Base-by-base conservation (phyloP, 2,329 filamentous ascomycete genomes). In the Dichotomopilus funicola region DNA sequence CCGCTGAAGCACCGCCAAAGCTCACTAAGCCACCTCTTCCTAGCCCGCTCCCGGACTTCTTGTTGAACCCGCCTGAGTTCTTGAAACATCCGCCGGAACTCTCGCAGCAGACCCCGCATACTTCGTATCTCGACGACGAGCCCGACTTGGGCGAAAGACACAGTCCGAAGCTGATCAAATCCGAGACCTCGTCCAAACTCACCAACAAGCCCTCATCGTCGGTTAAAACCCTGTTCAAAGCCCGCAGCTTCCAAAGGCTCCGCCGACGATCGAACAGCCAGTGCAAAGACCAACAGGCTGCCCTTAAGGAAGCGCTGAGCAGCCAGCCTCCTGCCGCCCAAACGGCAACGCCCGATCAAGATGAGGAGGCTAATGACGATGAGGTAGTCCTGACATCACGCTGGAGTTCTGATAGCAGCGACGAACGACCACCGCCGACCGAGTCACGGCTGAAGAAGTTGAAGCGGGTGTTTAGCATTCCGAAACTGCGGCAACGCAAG, bases 391-490 rank as follows among this genome's bases (percentile, higher is more conserved):
- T 46, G n/a, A 45, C 46, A 10, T 58, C 55, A 11, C 56, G 53
- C 12, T 60, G 56, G 58, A 60, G 58, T 49, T 51, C 58, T 2
- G 57, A 59, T 8, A 54, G 44, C n/a, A 40, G 51, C 1, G 36
- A 51, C 0, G 49, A 56, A 27, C 19, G 19, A 3, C 19, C 19
- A 3, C 19, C 19, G 19, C 19, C 19, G 12, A 6, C 12, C 19
- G 7, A 38, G 31, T 37, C 56, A 0, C 43, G 6, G 19, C 19
- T 56, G 27, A 58, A 54, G 51, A 54, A 38, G 37, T 36, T 58
- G 1, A 58, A 46, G 51, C 56, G 31, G 12, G 56, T 36, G 1
- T 19, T 60, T 31, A 60, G 58, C 46, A 44, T 60, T 13, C 42
- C 53, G 8, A 56, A 9, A 12, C 37, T 60, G 47, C 44, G 53